Conservation (phyloP, 805 yeast genomes). For the Metschnikowia continentalis region DNA sequence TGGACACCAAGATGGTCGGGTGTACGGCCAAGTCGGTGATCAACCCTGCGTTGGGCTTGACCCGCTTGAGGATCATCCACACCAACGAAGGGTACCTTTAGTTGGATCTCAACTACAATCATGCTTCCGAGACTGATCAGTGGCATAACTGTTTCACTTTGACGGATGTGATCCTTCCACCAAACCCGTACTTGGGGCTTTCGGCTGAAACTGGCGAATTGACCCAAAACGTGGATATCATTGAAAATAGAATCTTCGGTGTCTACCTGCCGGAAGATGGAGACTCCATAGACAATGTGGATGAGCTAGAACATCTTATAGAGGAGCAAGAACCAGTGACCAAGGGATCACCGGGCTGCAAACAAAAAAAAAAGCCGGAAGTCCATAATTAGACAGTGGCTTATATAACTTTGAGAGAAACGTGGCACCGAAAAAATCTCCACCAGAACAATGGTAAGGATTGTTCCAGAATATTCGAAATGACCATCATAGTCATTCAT, state of each 20-base stretch:
- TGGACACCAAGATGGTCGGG: constrained; percentile 65
- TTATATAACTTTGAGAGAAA: too few relatives aligned
- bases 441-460: too few relatives aligned
- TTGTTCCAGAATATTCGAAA: too few relatives aligned
- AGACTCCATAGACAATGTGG: constrained; percentile 44
- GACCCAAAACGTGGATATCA: constrained; percentile 62
- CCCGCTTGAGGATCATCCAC: constrained; percentile 57
- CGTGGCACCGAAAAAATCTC: too few relatives aligned
- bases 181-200: constrained; percentile 58
- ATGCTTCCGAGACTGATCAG: constrained; percentile 26
- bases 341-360: constrained; percentile 17
- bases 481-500: too few relatives aligned
- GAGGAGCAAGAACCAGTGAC: constrained; percentile 25
- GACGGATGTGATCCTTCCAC: constrained; percentile 48
- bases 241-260: constrained; percentile 50
- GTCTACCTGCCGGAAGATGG: constrained; percentile 41
- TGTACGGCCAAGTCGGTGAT: constrained; percentile 53
- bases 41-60: constrained; percentile 42
- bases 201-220: constrained; percentile 85
- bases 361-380: constrained; percentile 27
- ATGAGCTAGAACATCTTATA: constrained; percentile 37
- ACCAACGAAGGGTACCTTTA: constrained; percentile 58
- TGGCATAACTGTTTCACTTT: constrained; percentile 68
- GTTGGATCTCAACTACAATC: constrained; percentile 58
- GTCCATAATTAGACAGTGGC: constrained; percentile 22